Base-by-base conservation (phyloP, 2,329 filamentous ascomycete species). In the Endothia cerciana region DNA sequence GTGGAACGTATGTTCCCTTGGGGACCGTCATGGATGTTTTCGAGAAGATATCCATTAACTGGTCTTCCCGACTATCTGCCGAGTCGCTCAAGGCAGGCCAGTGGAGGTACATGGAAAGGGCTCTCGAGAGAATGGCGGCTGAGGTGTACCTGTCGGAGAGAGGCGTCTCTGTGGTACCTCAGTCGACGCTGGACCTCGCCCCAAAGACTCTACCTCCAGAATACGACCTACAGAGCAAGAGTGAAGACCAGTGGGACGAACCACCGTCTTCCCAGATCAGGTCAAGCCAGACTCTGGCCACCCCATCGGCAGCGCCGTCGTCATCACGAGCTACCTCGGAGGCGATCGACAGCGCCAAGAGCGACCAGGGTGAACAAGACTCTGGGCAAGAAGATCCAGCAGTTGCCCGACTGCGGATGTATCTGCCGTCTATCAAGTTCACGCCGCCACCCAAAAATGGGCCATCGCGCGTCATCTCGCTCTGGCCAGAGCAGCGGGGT, bases 401-500 rank as follows among this genome's bases (percentile, higher is more conserved):
- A 2, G 72, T 78, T 2, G 64, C 72, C 8, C 74, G 78, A 15
- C 71, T 80, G 49, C 74, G 77, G 6, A 73, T 74, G 60, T 78
- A 77, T 65, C 71, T 74, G 1, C 64, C 72, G 33, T 74, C 72
- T 1, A 73, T 78, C 28, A 72, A 70, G 57, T 69, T 73, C 3
- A 72, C 69, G 38, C 70, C 72, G 41, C 72, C 74, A 1, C 63
- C 71, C 38, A 68, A 68, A 4, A 63, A 55, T 0, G 71, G 68
- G 8, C 70, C 71, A 47, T 70, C 73, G n/a, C 71, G 71, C 13
- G 61, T 79, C 22, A 63, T 78, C 3, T 71, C 73, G 1, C 73
- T 78, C 51, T 80, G 78, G 78, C 73, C 73, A 22, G 71, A 73
- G n/a, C 66, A 69, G 7, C 72, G 74, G 19, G 76, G 75, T n/a